These are phyloP conservation scores for Cordyceps militaris DNA, from an alignment of 2,329 filamentous ascomycete genomes.

Conservation along the genomic window DNA sequence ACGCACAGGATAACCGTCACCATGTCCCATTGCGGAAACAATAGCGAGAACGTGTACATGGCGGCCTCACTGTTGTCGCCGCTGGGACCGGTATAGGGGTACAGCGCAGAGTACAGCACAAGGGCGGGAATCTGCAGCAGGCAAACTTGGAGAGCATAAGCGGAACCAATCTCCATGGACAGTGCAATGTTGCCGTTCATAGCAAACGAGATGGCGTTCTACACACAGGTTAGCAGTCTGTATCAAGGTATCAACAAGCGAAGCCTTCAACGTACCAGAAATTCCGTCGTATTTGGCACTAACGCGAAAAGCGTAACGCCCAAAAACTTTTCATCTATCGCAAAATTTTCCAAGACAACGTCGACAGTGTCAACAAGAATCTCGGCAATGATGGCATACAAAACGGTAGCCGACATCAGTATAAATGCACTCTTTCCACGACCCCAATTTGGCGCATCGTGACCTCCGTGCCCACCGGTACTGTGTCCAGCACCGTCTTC, in stretches of 20 bases:
- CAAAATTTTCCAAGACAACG: constrained; percentile 82
- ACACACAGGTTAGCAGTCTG: constrained; percentile 8
- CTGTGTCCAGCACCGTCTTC: constrained; percentile 29
- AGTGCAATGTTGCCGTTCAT: constrained; percentile 99
- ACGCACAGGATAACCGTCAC: constrained; percentile 93
- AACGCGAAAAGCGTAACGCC: constrained; percentile 94
- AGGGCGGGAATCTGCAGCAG: constrained; percentile 89
- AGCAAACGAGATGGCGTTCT: constrained; percentile 97
- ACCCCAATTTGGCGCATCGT: constrained; percentile 98
- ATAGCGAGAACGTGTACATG: constrained; percentile 69
- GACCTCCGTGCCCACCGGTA: constrained; percentile 57
- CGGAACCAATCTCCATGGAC: constrained; percentile 98
- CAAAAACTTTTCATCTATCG: constrained; percentile 94
- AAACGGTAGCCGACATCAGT: constrained; percentile 76
- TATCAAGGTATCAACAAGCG: too few species aligned
- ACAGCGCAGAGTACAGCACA: constrained; percentile 81
- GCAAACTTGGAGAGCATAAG: constrained; percentile 93
- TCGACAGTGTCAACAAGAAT: constrained; percentile 96
- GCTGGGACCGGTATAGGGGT: constrained; percentile 38
- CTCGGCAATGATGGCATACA: constrained; percentile 96
- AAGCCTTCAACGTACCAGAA: constrained; percentile 57
- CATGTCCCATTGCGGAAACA: constrained; percentile 99
- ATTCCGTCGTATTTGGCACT: constrained; percentile 97
- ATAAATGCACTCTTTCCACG: constrained; percentile 85
- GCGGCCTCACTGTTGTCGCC: constrained; percentile 32